Evolutionary conservation across 768 basidiomycete species (phyloP), one percentile per base, ranked within the genome.

Genomic region (Tulasnella sp.): DNA sequence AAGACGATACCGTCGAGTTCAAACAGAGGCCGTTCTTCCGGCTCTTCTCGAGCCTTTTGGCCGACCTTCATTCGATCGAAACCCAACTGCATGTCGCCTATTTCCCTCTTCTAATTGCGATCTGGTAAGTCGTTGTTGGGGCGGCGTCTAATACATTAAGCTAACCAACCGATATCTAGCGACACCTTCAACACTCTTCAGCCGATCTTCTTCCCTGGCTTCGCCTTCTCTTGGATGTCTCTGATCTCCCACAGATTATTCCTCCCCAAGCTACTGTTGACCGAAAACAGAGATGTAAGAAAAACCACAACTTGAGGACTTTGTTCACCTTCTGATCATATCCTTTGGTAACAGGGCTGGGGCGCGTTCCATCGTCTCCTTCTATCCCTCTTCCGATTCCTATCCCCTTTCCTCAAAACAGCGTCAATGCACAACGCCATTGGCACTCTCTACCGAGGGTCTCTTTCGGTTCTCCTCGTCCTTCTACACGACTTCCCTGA

Each of bases 401-500:
- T 99, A 68, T 87, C 90, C 1, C 95, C 96, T 1, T 97, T 98
- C 87, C 86, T 99, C 80, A 92, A 90, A 80, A 88, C 91, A 39
- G 89, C 91, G 15, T 90, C 93, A 79, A 87, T 99, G 58, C 89
- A 92, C 79, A 87, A 88, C 31, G 90, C 95, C 5, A 91, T 92
- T 29, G 88, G 92, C 58, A 92, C 94, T 78, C 88, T 99, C 58
- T 98, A 96, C 85, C 90, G 93, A 58, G 97, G 95, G 29, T 89
- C 95, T 29, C 86, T 97, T 67, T 90, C 96, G 42, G 87, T 99
- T 38, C 89, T 99, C 69, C 88, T 99, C 68, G 95, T 99, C 76
- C 91, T 99, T 72, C 89, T 99, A 25, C 96, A 99, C 83, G 97
- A 99, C 84, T 99, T 99, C 87, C 97, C 97, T 71, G 97, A 98